Base-by-base conservation (phyloP, 2,329 filamentous ascomycete species). In the Daldinia sp. region DNA sequence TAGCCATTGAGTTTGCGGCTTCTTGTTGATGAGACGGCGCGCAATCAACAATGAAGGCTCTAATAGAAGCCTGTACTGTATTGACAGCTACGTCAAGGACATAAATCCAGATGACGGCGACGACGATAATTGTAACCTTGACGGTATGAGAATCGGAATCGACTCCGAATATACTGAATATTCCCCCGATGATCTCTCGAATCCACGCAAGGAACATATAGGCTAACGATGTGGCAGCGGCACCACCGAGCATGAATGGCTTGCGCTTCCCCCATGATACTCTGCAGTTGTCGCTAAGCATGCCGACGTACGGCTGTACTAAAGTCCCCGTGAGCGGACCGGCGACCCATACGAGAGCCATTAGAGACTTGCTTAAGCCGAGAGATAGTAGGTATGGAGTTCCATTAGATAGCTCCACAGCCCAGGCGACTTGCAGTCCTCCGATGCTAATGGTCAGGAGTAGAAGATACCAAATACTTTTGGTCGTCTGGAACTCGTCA, bases 41-140 rank as follows among this genome's bases (percentile, higher is more conserved):
- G 72, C 93, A 94, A 74, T 98, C 94, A 21, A 97, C 91, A 56
- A 98, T 96, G 75, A 96, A 96, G 21, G 94, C 93, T 68, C 94
- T 87, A 72, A 97, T 91, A 3, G 89, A 91, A 49, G 95, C 94
- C 84, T 98, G 94, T 30, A 98, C 92, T 85, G 67, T 95, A 78
- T 98, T 98, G 80, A 98, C 95, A 71, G 94, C 88, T 76, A 98
- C 95, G 76, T 98, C 94, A 51, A 98, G 84, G 50, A 95, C 83
- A 77, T 96, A 98, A 71, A 98, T 91, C 79, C 93, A 90, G 27
- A 93, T 74, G 4, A 97, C 93, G 6, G 94, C 94, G 59, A 92
- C 84, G 29, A 92, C 80, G 68, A 97, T 94, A 48, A 91, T 86
- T 39, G 82, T 80, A 3, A 82, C 83, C 72, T 87, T 89, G 45